Evolutionary conservation across 2,329 filamentous ascomycete species (phyloP).

Genomic region (Paracorniculantispora psalliotae): DNA sequence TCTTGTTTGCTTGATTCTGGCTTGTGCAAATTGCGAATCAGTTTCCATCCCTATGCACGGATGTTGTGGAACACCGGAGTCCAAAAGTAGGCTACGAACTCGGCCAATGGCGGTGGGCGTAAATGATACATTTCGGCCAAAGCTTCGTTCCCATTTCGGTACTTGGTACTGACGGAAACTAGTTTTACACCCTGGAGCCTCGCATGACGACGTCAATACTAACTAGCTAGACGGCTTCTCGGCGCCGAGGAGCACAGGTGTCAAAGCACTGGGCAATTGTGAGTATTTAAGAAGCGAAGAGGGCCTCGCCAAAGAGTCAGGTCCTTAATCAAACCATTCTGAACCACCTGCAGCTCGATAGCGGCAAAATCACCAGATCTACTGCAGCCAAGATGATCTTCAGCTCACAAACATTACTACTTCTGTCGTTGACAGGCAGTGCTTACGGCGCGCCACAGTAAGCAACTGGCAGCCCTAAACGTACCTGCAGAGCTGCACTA

Average conservation of each 20-base stretch:
- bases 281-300: constrained; percentile 1
- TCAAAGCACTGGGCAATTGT: not conserved
- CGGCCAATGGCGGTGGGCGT: not conserved
- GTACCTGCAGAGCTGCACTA: not conserved
- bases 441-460: constrained; percentile 11
- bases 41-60: not conserved
- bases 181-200: not conserved
- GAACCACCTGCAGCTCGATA: not conserved
- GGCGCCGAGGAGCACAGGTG: not conserved
- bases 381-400: constrained; percentile 7
- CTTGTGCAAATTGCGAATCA: not conserved
- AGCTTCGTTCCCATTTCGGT: not conserved
- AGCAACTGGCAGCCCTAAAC: not conserved
- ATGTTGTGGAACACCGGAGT: not conserved
- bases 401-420: constrained; percentile 1
- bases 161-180: not conserved
- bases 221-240: not conserved
- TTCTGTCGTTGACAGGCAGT: not conserved
- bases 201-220: constrained; percentile 8
- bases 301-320: not conserved
- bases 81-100: constrained; percentile 1
- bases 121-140: not conserved
- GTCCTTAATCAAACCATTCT: not conserved
- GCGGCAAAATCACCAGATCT: not conserved
- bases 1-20: not conserved